Percentiles rank a stretch among this genome's conserved stretches.
These are phyloP conservation scores for Quercus ilex DNA, from an alignment of 306 rosid species.

Conservation along the genomic window DNA sequence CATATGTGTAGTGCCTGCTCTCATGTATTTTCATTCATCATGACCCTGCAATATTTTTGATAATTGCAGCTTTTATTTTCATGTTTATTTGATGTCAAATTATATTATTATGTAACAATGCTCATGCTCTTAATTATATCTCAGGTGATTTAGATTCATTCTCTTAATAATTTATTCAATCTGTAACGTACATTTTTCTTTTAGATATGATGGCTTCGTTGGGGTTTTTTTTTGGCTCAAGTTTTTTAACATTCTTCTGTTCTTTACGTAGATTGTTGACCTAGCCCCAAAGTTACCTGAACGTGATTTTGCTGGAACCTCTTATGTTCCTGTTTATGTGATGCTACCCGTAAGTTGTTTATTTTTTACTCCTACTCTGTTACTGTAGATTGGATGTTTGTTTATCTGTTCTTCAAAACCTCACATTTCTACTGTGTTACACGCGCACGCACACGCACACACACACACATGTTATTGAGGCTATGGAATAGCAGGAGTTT, in stretches of 20 bases:
- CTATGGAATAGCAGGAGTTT: too few species aligned
- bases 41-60: neutral
- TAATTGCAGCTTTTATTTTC: neutral
- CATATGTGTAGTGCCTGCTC: neutral
- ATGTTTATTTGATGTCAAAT: neutral
- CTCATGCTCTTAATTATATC: too few species aligned
- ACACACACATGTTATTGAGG: neutral
- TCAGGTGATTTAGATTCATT: too few species aligned
- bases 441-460: fast-evolving
- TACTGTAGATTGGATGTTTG: conserved; percentile 12
- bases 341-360: conserved; percentile 77
- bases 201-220: neutral
- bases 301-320: conserved; percentile 73
- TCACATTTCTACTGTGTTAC: conserved; percentile 1
- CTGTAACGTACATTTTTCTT: neutral
- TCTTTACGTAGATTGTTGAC: conserved; percentile 55
- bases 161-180: too few species aligned
- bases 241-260: conserved; percentile 16
- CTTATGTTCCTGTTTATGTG: conserved; percentile 84
- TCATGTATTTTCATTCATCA: neutral
- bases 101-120: too few species aligned
- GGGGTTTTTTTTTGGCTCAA: conserved; percentile 2
- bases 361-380: conserved; percentile 8
- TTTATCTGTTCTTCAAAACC: conserved; percentile 13
- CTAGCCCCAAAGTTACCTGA: conserved; percentile 51